Evolutionary conservation across 352 stramenopile genomes (phyloP).

Genomic region (Pythium graminicola): DNA sequence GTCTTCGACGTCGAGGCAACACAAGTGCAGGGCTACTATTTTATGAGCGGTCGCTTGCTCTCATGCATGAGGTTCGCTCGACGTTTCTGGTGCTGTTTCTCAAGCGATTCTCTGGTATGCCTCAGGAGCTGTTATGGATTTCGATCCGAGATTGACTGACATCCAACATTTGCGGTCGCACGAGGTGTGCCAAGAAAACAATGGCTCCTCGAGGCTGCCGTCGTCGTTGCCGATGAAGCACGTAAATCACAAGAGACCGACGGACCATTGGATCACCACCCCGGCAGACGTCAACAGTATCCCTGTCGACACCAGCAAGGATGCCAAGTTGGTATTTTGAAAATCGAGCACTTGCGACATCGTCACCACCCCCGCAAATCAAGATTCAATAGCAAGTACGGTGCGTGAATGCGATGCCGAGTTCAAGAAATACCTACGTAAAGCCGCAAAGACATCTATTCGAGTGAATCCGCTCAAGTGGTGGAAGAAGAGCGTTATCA

Average conservation of each 20-base stretch:
- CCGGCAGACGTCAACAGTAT: background rate
- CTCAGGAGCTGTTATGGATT: background rate
- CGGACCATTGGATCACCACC: background rate
- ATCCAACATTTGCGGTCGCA: background rate
- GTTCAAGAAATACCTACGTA: background rate
- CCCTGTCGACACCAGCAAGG: background rate
- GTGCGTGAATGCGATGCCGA: background rate
- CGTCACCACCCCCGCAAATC: background rate
- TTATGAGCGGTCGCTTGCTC: background rate
- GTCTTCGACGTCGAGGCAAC: background rate
- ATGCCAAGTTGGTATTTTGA: background rate
- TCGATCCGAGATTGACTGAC: background rate
- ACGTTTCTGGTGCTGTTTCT: background rate
- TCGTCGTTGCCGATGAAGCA: background rate
- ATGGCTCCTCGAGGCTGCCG: background rate
- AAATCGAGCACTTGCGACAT: background rate
- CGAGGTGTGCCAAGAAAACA: background rate
- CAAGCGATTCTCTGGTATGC: background rate
- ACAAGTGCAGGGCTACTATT: background rate
- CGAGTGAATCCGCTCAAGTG: background rate
- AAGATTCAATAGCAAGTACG: background rate
- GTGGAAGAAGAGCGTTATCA: background rate
- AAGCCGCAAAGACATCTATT: background rate
- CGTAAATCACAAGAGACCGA: background rate
- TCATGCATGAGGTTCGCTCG: background rate